These are phyloP conservation scores for Penstemon barbatus DNA, from an alignment of 257 asterid species.

Conservation along the genomic window DNA sequence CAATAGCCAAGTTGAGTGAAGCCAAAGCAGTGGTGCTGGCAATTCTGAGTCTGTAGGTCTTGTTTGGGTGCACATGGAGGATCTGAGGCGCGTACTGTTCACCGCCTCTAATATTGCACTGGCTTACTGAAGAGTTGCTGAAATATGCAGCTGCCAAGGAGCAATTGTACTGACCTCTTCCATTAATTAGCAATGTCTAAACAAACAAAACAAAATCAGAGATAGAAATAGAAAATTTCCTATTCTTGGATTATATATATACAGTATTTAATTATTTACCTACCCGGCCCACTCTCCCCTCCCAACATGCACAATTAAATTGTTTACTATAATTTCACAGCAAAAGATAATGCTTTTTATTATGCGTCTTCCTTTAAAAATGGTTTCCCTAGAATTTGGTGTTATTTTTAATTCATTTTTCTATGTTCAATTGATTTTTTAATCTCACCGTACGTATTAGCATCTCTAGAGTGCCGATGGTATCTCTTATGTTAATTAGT, in stretches of 20 bases:
- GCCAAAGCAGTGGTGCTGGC: conserved; percentile 77
- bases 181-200: conserved; percentile 67
- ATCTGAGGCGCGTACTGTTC: conserved; percentile 77
- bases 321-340: not conserved
- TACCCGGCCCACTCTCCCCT: no score
- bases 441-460: not conserved
- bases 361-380: no score
- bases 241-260: not conserved
- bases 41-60: conserved; percentile 78
- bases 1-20: conserved; percentile 79
- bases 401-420: not conserved
- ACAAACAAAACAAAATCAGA: no score
- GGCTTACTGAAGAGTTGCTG: conserved; percentile 34
- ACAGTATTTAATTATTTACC: not conserved
- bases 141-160: conserved; percentile 52
- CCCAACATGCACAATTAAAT: not conserved
- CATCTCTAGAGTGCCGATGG: no score
- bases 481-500: no score
- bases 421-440: no score
- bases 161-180: conserved; percentile 88
- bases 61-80: conserved; percentile 60
- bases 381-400: not conserved
- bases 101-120: conserved; percentile 59
- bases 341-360: not conserved
- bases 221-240: not conserved